Base-by-base conservation (phyloP, 768 basidiomycete species). In the Dacryopinax spathularia region DNA sequence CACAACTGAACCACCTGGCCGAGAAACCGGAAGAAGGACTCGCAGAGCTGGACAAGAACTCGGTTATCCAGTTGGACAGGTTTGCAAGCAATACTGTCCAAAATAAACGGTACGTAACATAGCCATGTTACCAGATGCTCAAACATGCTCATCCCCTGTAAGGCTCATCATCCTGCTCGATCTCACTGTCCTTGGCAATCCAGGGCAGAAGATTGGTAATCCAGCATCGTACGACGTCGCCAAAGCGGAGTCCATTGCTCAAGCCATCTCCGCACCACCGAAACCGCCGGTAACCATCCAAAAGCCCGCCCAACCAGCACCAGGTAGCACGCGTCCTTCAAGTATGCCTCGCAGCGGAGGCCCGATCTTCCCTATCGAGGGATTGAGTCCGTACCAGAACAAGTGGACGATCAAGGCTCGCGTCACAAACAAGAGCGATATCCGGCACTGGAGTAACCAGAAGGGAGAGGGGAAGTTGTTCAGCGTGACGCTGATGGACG, bases 391-490 rank as follows among this genome's bases (percentile, higher is more conserved):
- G 9, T 98, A 97, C 70, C 92, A 96, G 75, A 97, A 95, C 77
- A 91, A 91, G 74, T 99, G 96, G 96, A 93, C 90, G 10, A 95
- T 98, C 79, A 93, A 92, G 73, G 95, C 91, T 31, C 87, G 91
- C 39, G 91, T 97, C 60, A 88, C 85, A 13, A 83, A 88, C 66
- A 97, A 95, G 73, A 83, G 84, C 1, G 96, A 97, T 0, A 84
- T 98, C 70, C 87, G 83, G 68, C 82, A 82, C n/a, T 99, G 87
- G 84, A 87, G 88, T 2, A 98, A 95, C 72, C 77, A 81, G 65
- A 80, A 84, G 12, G 96, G 96, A 33, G 96, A 98, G 69, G 95
- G 96, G 35, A 93, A 97, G 72, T 78, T 98, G 16, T 98, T 99
- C 77, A 92, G 80, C 68, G 85, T 91, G 18, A 94, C 87, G 0